A percentile compares a stretch with the other conserved stretches of the same genome.
phyloP scores from a whole-genome alignment of 345 rosid genomes.

The Aquilaria sinensis region DNA sequence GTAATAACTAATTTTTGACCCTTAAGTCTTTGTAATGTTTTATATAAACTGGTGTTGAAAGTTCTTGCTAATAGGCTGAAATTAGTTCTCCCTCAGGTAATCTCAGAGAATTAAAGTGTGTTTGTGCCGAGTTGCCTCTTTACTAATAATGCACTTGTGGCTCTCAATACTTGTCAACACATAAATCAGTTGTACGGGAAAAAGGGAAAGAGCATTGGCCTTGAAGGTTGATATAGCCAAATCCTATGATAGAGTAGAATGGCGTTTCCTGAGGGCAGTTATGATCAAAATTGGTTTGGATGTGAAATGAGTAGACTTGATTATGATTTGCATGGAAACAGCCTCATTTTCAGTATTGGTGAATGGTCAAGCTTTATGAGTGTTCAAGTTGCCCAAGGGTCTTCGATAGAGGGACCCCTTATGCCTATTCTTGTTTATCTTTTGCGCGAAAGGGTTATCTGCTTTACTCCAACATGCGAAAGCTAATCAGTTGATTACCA shows the following conservation, averaged over 20 bases:
- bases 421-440: no score
- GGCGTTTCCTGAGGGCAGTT: neutral
- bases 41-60: neutral
- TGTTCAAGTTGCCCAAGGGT: no score
- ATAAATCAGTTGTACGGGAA: neutral
- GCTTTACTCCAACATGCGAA: no score
- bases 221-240: neutral
- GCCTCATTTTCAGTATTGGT: no score
- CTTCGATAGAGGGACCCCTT: no score
- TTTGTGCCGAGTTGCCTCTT: neutral
- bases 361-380: no score
- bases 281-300: no score
- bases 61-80: neutral
- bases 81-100: neutral
- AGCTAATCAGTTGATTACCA: no score
- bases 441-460: no score
- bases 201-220: neutral
- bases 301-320: neutral
- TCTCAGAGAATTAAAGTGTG: neutral
- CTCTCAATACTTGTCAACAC: neutral
- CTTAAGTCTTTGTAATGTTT: neutral
- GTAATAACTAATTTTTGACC: neutral
- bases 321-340: neutral
- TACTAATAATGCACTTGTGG: neutral
- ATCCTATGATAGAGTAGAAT: neutral